These are phyloP conservation scores for Myochromella boudieri DNA, from an alignment of 768 basidiomycete species.

Conservation along the genomic window DNA sequence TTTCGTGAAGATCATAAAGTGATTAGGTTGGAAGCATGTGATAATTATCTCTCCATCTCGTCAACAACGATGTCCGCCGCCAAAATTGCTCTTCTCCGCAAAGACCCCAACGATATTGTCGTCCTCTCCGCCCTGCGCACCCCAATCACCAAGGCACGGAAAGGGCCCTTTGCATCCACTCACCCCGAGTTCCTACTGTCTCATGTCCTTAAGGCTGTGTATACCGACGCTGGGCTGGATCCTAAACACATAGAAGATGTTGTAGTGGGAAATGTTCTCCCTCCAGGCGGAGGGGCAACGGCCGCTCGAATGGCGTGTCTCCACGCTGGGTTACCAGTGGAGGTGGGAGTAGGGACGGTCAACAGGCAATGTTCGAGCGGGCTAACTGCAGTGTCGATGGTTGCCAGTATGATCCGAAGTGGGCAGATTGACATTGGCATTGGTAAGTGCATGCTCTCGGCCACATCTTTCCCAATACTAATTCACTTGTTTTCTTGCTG, in stretches of 20 bases:
- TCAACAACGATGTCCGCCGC: conserved; percentile 39
- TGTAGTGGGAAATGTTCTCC: conserved; percentile 86
- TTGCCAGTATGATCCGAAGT: conserved; percentile 75
- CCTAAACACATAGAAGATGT: conserved; percentile 85
- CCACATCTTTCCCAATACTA: conserved; percentile 4
- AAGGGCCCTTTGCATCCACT: conserved; percentile 92
- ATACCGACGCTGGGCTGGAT: conserved; percentile 66
- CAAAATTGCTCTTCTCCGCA: conserved; percentile 63
- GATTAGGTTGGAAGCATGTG: too few relatives aligned
- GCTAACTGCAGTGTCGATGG: conserved; percentile 76
- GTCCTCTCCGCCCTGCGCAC: conserved; percentile 87
- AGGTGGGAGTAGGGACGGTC: conserved; percentile 73
- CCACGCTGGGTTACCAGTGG: conserved; percentile 80
- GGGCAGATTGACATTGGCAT: conserved; percentile 92
- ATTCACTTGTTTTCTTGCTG: not conserved
- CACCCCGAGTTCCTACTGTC: conserved; percentile 80
- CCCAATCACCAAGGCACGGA: conserved; percentile 86
- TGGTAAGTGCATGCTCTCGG: conserved; percentile 45
- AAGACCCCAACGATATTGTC: conserved; percentile 86
- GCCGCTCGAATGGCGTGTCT: conserved; percentile 87
- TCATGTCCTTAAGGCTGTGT: conserved; percentile 71
- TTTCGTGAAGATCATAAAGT: too few relatives aligned
- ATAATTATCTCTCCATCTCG: too few relatives aligned
- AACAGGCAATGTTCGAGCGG: conserved; percentile 93
- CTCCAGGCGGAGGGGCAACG: conserved; percentile 79